Evolutionary conservation across 192 early-diverging fungal species (phyloP).

Genomic region (Backusella sp.): DNA sequence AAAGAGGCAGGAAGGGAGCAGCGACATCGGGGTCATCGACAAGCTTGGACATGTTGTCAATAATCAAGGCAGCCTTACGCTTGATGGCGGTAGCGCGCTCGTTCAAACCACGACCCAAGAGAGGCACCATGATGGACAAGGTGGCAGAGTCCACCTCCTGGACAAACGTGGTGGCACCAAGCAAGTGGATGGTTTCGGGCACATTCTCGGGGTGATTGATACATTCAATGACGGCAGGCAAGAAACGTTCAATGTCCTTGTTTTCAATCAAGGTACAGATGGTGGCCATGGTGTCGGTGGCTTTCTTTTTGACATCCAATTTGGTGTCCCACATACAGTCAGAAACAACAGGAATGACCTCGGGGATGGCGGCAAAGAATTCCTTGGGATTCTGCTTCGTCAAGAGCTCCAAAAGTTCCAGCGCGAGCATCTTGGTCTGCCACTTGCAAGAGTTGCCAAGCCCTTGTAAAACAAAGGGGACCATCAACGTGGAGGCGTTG

Average conservation of each 20-base stretch:
- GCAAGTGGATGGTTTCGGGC: conserved; percentile 70
- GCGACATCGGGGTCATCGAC: conserved; percentile 80
- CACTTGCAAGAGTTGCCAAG: conserved; percentile 76
- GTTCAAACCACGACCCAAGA: conserved; percentile 67
- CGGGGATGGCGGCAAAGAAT: conserved; percentile 48
- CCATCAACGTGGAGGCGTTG: conserved; percentile 47
- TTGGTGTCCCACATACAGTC: conserved; percentile 83
- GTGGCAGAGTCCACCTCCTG: conserved; percentile 72
- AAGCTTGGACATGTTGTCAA: conserved; percentile 91
- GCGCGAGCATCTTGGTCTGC: conserved; percentile 63
- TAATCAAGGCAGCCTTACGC: conserved; percentile 75
- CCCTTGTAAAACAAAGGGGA: conserved; percentile 63
- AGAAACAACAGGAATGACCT: conserved; percentile 71
- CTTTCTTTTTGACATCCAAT: conserved; percentile 64
- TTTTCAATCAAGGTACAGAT: conserved; percentile 72
- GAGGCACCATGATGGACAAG: conserved; percentile 78
- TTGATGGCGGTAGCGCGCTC: conserved; percentile 71
- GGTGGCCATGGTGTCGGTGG: conserved; percentile 62
- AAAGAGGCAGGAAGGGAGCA: conserved; percentile 74
- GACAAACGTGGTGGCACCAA: conserved; percentile 81
- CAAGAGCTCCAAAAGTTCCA: conserved; percentile 45
- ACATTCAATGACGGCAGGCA: conserved; percentile 68
- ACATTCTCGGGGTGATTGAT: conserved; percentile 80
- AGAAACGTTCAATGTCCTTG: conserved; percentile 76
- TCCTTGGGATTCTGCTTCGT: conserved; percentile 47